Conservation (phyloP, 495 filamentous ascomycete species). For the Hapsidospora chrysogenum region DNA sequence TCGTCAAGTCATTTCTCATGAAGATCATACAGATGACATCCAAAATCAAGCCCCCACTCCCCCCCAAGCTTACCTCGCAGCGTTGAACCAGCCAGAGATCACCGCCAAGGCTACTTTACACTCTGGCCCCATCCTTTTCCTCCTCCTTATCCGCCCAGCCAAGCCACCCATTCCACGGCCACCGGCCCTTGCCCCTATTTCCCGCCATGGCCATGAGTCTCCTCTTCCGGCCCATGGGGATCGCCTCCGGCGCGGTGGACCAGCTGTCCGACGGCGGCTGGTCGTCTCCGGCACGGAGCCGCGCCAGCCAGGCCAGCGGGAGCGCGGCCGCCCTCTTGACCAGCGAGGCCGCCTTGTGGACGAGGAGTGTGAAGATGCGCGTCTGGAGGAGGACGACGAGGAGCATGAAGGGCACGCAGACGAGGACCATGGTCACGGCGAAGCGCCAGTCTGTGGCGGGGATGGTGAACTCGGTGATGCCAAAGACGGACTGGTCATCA, state of each 20-base stretch:
- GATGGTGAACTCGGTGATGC: conserved; percentile 15
- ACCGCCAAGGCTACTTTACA: no score
- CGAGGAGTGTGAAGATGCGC: not conserved
- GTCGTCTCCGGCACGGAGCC: not conserved
- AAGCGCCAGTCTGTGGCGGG: conserved; percentile 13
- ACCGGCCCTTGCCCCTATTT: not conserved
- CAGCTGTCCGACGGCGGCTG: not conserved
- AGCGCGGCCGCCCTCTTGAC: conserved; percentile 68
- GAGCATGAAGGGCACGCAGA: conserved; percentile 18
- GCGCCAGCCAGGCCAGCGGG: conserved; percentile 72
- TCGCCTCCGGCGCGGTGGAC: not conserved
- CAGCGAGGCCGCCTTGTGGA: not conserved
- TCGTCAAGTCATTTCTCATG: no score
- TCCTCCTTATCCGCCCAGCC: not conserved
- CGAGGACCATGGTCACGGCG: conserved; percentile 12
- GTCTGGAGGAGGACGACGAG: conserved; percentile 14
- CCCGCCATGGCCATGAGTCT: not conserved
- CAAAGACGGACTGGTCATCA: conserved; percentile 10
- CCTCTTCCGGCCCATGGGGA: not conserved
- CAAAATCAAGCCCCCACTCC: no score
- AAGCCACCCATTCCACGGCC: not conserved
- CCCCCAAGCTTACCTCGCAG: no score
- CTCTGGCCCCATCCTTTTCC: not conserved
- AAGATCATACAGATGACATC: no score
- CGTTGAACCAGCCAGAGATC: no score